Percentiles rank a stretch among this genome's conserved stretches.
Conservation (phyloP, 202 grass and related monocot genomes). For the Zizania palustris region DNA sequence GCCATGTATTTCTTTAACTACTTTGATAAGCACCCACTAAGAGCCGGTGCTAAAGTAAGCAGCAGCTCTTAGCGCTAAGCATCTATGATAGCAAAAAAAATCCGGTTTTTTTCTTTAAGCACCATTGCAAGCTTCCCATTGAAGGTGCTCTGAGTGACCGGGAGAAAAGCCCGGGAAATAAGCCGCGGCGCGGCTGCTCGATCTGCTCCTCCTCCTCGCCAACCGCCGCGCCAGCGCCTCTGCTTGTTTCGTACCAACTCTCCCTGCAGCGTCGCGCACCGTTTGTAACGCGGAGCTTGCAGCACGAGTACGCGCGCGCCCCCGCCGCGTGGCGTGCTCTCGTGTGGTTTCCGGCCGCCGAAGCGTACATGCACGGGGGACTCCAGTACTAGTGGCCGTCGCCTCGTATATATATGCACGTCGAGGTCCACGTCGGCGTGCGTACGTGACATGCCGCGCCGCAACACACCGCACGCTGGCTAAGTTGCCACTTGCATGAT, state of each 20-base stretch:
- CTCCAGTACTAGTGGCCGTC: background rate
- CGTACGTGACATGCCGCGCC: background rate
- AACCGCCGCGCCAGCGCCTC: constrained; percentile 33
- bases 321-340: background rate
- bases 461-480: background rate
- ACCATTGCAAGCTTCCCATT: no score
- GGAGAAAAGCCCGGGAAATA: constrained; percentile 86
- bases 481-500: no score
- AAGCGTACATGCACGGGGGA: background rate
- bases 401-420: background rate
- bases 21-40: no score
- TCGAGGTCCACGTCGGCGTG: constrained; percentile 11
- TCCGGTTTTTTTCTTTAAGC: no score
- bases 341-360: background rate
- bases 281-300: no score
- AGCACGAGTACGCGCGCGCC: background rate
- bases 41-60: no score
- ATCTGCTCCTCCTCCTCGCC: constrained; percentile 1
- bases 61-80: no score
- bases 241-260: no score
- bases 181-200: constrained; percentile 31
- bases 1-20: no score
- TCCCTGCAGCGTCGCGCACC: background rate
- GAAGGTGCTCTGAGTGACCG: constrained; percentile 35
- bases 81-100: no score